Percentiles rank a stretch among this genome's conserved stretches.
phyloP scores from a whole-genome alignment of 2,329 filamentous ascomycete species.

The Coccinonectria pachysandricola region DNA sequence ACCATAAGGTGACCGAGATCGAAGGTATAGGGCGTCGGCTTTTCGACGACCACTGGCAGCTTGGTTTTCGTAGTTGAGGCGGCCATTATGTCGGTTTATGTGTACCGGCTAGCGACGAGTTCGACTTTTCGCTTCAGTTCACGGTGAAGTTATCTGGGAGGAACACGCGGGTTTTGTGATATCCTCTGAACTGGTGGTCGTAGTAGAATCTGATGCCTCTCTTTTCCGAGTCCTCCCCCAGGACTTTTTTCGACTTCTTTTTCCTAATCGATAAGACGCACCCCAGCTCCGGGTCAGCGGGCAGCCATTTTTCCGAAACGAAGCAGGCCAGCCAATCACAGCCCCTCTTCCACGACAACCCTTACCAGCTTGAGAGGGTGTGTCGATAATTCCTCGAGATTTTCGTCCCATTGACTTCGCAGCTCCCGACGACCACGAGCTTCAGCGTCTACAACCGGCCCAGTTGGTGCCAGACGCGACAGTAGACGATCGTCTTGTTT shows the following conservation, averaged over 20 bases:
- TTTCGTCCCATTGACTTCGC: conserved; percentile 19
- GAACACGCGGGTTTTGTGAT: too few species aligned
- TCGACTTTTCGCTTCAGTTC: too few species aligned
- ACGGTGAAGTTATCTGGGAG: too few species aligned
- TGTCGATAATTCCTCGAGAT: conserved; percentile 19
- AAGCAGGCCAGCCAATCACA: conserved; percentile 9
- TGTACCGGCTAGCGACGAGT: too few species aligned
- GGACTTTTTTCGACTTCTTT: conserved; percentile 18
- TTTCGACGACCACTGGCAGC: conserved; percentile 57
- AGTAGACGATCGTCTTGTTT: conserved; percentile 6
- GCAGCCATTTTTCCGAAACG: conserved; percentile 14
- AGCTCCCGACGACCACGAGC: conserved; percentile 15
- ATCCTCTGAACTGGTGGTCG: too few species aligned
- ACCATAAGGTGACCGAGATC: conserved; percentile 82
- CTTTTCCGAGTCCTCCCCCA: conserved; percentile 4
- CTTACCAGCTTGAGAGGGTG: conserved; percentile 9
- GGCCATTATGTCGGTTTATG: too few species aligned
- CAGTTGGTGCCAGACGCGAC: conserved; percentile 22
- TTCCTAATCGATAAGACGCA: conserved; percentile 18
- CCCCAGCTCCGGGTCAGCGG: conserved; percentile 16
- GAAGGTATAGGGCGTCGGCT: conserved; percentile 85
- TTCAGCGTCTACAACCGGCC: conserved; percentile 15
- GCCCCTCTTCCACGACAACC: conserved; percentile 1
- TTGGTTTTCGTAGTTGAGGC: conserved; percentile 32
- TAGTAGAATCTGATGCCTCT: conserved; percentile 6